A percentile compares a stretch with the other conserved stretches of the same genome.
Conservation (phyloP, 2,329 filamentous ascomycete genomes). For the Cryphonectria radicalis region DNA sequence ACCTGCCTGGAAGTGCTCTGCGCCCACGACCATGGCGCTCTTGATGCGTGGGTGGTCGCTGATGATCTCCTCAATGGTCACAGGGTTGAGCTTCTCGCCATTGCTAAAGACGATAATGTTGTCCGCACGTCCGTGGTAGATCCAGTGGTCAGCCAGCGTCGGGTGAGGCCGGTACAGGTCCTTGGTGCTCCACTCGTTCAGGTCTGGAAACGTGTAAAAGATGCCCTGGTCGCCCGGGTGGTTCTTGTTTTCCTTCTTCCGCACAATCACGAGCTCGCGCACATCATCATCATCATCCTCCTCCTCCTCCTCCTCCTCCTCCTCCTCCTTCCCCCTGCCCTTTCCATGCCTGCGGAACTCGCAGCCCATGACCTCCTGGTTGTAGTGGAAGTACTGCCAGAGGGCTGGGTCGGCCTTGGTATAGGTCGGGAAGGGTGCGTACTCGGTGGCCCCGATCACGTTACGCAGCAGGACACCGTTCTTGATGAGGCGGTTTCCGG, state of each 20-base stretch:
- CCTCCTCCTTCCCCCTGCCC: conserved; percentile 1
- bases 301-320: background rate
- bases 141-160: conserved; percentile 31
- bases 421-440: conserved; percentile 33
- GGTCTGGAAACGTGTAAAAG: conserved; percentile 39
- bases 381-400: conserved; percentile 50
- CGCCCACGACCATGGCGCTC: conserved; percentile 15
- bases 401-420: conserved; percentile 39
- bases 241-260: conserved; percentile 43
- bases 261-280: conserved; percentile 45
- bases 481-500: conserved; percentile 44
- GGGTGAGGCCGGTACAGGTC: conserved; percentile 41
- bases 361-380: conserved; percentile 46
- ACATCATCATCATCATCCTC: conserved; percentile 36
- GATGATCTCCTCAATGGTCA: conserved; percentile 33
- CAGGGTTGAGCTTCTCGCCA: conserved; percentile 40
- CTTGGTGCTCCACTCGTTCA: conserved; percentile 38
- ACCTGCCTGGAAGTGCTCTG: conserved; percentile 22
- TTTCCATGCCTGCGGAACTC: conserved; percentile 43
- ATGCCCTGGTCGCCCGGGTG: conserved; percentile 33
- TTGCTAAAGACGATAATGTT: conserved; percentile 40
- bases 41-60: conserved; percentile 8
- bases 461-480: conserved; percentile 43
- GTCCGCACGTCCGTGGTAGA: conserved; percentile 36
- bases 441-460: conserved; percentile 49